phyloP scores from a whole-genome alignment of 2,329 filamentous ascomycete genomes.

The Colletotrichum sp. region DNA sequence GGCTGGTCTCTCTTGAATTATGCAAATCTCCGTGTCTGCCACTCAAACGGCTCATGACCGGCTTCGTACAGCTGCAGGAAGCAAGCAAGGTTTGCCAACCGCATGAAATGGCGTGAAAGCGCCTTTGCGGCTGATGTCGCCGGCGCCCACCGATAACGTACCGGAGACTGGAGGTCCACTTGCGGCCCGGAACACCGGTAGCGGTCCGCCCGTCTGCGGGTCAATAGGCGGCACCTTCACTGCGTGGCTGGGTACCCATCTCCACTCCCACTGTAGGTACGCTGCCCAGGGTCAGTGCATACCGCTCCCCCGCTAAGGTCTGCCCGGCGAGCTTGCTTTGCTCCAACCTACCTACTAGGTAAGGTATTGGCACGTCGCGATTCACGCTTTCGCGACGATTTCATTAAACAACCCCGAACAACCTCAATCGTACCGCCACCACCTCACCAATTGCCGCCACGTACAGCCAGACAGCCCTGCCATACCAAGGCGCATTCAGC shows the following conservation, averaged over 20 bases:
- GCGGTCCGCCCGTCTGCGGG: background rate
- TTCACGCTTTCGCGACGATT: constrained; percentile 1
- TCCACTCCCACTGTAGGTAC: background rate
- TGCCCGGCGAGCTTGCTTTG: background rate
- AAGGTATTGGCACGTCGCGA: constrained; percentile 15
- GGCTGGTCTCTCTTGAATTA: background rate
- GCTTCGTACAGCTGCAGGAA: background rate
- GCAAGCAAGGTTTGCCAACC: background rate
- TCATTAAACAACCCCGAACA: background rate
- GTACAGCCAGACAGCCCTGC: background rate
- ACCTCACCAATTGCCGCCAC: background rate
- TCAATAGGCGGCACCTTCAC: background rate
- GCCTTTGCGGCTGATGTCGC: background rate
- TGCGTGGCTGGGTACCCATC: background rate
- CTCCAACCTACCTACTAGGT: background rate
- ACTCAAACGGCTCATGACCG: background rate
- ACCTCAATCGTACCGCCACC: background rate
- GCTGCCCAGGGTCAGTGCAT: background rate
- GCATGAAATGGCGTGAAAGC: background rate
- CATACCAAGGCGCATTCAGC: background rate
- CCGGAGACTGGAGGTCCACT: background rate
- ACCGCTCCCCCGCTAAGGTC: background rate
- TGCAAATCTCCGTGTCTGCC: background rate
- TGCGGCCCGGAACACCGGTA: background rate
- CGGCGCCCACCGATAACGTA: background rate